These are phyloP conservation scores for Exophiala aquamarina DNA, from an alignment of 2,329 filamentous ascomycete species.

Conservation along the genomic window DNA sequence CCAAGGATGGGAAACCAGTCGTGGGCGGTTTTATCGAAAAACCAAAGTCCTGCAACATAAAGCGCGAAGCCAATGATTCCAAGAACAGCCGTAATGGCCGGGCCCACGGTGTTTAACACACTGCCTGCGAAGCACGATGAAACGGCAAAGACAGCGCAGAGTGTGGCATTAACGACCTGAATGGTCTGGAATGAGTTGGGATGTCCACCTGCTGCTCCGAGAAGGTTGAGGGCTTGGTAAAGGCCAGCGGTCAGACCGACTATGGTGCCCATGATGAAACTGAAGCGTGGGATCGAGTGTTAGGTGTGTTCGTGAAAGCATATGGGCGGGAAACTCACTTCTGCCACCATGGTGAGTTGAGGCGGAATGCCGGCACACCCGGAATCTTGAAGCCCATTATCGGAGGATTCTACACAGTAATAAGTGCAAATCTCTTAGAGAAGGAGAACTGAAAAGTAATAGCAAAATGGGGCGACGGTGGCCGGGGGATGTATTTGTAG, in stretches of 20 bases:
- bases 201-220: constrained; percentile 16
- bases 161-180: constrained; percentile 13
- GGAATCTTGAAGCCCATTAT: constrained; percentile 18
- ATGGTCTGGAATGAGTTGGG: constrained; percentile 12
- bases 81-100: constrained; percentile 12
- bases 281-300: not conserved
- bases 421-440: too few relatives aligned
- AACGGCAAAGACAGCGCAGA: constrained; percentile 14
- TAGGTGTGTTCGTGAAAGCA: not conserved
- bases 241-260: constrained; percentile 14
- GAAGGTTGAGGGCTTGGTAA: constrained; percentile 13
- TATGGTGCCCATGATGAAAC: constrained; percentile 13
- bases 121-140: constrained; percentile 14
- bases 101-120: constrained; percentile 14
- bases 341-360: constrained; percentile 6
- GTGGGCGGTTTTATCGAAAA: constrained; percentile 12
- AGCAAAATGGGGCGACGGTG: too few relatives aligned
- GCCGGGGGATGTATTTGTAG: too few relatives aligned
- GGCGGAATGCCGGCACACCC: not conserved
- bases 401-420: too few relatives aligned
- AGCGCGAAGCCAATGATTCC: constrained; percentile 13
- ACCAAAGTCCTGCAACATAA: constrained; percentile 15
- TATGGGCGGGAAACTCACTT: not conserved
- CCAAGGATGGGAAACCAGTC: constrained; percentile 8
- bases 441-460: too few relatives aligned